Percentiles rank a stretch among this genome's conserved stretches.
Evolutionary conservation across 495 filamentous ascomycete species (phyloP).

Genomic region (Neurospora sp.): DNA sequence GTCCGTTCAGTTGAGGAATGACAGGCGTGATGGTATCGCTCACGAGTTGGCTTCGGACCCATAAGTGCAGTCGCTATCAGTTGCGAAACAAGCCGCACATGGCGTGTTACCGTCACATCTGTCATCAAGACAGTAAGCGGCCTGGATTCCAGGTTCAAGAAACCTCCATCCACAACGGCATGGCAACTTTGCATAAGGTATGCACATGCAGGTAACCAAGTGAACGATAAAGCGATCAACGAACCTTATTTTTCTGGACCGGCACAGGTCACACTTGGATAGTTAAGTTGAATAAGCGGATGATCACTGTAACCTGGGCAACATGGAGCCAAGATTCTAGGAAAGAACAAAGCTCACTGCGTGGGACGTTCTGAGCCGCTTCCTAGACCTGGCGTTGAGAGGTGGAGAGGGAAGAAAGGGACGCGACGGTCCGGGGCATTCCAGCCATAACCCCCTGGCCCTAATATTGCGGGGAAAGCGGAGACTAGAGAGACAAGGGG

Average conservation of each 20-base stretch:
- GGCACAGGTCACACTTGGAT: slow-evolving; percentile 15
- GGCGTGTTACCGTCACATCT: slow-evolving; percentile 28
- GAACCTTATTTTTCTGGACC: slow-evolving; percentile 17
- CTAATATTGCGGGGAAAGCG: slow-evolving; percentile 6
- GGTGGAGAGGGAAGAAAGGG: slow-evolving; percentile 3
- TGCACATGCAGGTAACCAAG: neutral
- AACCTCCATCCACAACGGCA: neutral
- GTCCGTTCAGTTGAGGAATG: neutral
- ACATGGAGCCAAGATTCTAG: neutral
- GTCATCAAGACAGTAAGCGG: neutral
- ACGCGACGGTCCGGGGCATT: neutral
- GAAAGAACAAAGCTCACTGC: slow-evolving; percentile 11
- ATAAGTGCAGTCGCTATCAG: slow-evolving; percentile 24
- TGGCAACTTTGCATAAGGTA: neutral
- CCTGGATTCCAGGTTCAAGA: neutral
- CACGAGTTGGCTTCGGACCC: slow-evolving; percentile 21
- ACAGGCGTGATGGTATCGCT: neutral
- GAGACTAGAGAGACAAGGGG: neutral
- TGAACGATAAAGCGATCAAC: neutral
- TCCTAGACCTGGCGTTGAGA: slow-evolving; percentile 2
- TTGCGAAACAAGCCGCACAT: slow-evolving; percentile 18
- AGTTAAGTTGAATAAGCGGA: neutral
- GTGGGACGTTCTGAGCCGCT: slow-evolving; percentile 18
- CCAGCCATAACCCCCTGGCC: neutral
- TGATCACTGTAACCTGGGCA: neutral